These are phyloP conservation scores for Fusarium neocosmosporiellum DNA, from an alignment of 2,329 filamentous ascomycete genomes.

Conservation along the genomic window DNA sequence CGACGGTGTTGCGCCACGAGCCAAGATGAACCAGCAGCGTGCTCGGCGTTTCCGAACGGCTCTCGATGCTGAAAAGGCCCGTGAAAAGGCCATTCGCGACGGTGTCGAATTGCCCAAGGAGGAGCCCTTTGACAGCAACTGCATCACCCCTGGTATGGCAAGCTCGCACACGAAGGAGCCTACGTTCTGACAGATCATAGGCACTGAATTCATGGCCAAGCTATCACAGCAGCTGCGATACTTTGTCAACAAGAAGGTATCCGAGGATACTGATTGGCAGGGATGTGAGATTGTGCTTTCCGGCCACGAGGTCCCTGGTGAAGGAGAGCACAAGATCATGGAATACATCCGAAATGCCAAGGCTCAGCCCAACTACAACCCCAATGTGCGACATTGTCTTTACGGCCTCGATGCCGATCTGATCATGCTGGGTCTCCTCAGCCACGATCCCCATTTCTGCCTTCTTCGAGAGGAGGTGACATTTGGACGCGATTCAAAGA, in stretches of 20 bases:
- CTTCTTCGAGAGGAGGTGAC: conserved; percentile 97
- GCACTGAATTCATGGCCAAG: conserved; percentile 97
- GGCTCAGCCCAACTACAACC: conserved; percentile 91
- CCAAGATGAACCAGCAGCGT: conserved; percentile 99
- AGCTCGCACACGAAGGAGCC: too few relatives aligned
- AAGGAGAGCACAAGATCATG: conserved; percentile 99
- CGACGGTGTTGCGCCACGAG: conserved; percentile 94
- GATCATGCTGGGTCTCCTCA: conserved; percentile 97
- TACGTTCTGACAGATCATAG: conserved; percentile 45
- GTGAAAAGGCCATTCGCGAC: conserved; percentile 90
- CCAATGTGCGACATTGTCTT: conserved; percentile 94
- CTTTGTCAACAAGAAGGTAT: conserved; percentile 98
- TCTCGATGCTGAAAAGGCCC: conserved; percentile 87
- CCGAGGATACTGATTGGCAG: conserved; percentile 97
- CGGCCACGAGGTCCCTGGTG: conserved; percentile 96
- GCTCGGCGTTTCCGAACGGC: conserved; percentile 95
- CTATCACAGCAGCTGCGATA: conserved; percentile 95
- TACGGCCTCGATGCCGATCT: conserved; percentile 97
- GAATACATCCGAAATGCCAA: conserved; percentile 99
- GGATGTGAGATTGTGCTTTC: conserved; percentile 95
- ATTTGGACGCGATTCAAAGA: conserved; percentile 87
- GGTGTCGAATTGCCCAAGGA: conserved; percentile 95
- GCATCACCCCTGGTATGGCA: conserved; percentile 84
- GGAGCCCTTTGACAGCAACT: conserved; percentile 97
- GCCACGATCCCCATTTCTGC: conserved; percentile 98